Evolutionary conservation across 805 yeast genomes (phyloP), one percentile per base, ranked within the genome.

Genomic region (Nakazawaea laoshanensis): DNA sequence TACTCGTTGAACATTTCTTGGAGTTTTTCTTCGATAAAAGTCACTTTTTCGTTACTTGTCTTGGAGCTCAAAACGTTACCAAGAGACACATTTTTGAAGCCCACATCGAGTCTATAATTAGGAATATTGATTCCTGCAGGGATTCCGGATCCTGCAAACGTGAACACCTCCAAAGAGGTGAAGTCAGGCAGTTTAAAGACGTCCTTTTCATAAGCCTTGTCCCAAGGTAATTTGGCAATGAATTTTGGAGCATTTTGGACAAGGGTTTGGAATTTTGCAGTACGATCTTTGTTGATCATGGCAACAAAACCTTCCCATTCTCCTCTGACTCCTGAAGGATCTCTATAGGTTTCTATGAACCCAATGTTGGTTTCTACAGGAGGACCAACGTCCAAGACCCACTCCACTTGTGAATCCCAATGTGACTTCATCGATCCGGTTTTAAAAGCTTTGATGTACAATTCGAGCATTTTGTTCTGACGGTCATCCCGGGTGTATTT

Each of bases 91-190:
- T 86, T 86, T 52, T 86, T 86, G 63, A 86, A 86, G 2, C 96
- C 96, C 47, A 77, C 57, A 38, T 76, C 82, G 50, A 84, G 65
- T 48, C 95, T 68, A 55, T 86, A 86, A 57, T 86, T 86, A 39
- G 96, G 96, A 42, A 86, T 82, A 50, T 86, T 86, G 53, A 86
- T 86, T 34, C 96, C 96, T 0, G 94, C 94, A 11, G 96, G 96
- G 33, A 83, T 75, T 29, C 95, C 95, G 23, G 87, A 74, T 3
- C 94, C 89, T 1, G 94, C 84, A 63, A 86, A 85, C 1, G 95
- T 81, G 48, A 86, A 63, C 3, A 86, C 95, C 56, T 86, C 96
- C 46, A 86, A 65, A 2, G 94, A 83, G 4, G 95, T 84, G 59
- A 86, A 86, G 56, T 86, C 96, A 14, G 96, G 96, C 17, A 95